Evolutionary conservation across 345 rosid species (phyloP).

Genomic region (Gossypium thurberi): DNA sequence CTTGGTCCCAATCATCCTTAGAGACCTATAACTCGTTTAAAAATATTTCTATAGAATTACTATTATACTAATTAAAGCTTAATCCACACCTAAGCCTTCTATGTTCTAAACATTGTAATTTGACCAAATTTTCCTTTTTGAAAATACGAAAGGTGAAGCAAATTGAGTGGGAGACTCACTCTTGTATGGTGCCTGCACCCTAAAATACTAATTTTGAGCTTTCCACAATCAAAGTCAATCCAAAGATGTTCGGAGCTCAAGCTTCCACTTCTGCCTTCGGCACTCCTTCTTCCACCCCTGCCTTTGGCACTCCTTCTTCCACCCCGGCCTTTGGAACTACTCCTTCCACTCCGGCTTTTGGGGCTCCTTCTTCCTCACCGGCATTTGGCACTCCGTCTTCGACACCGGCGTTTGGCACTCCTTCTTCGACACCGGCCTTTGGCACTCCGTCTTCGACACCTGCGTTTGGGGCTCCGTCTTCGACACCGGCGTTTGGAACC

Average conservation of each 20-base stretch:
- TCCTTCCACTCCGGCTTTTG: conserved; percentile 39
- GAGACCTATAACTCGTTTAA: too few species aligned
- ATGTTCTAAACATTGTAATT: too few species aligned
- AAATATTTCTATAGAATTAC: too few species aligned
- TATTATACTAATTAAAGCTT: too few species aligned
- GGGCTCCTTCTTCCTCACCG: conserved; percentile 43
- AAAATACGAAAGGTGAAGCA: neutral
- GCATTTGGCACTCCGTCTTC: conserved; percentile 52
- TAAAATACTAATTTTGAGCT: neutral
- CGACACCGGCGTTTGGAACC: conserved; percentile 50
- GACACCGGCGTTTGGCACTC: conserved; percentile 39
- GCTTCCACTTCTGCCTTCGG: conserved; percentile 25
- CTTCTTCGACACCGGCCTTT: conserved; percentile 35
- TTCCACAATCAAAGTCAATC: neutral
- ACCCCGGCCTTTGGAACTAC: conserved; percentile 34
- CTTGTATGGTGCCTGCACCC: neutral
- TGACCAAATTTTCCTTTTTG: neutral
- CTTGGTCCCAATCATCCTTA: too few species aligned
- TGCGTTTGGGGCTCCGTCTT: conserved; percentile 43
- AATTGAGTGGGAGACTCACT: neutral
- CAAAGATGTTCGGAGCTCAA: conserved; percentile 34
- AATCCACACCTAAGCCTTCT: neutral
- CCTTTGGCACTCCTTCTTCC: conserved; percentile 39
- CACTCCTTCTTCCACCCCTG: conserved; percentile 20
- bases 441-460: conserved; percentile 34